Evolutionary conservation across 169 alveolate genomes (phyloP).

Genomic region (Toxoplasma gondii): DNA sequence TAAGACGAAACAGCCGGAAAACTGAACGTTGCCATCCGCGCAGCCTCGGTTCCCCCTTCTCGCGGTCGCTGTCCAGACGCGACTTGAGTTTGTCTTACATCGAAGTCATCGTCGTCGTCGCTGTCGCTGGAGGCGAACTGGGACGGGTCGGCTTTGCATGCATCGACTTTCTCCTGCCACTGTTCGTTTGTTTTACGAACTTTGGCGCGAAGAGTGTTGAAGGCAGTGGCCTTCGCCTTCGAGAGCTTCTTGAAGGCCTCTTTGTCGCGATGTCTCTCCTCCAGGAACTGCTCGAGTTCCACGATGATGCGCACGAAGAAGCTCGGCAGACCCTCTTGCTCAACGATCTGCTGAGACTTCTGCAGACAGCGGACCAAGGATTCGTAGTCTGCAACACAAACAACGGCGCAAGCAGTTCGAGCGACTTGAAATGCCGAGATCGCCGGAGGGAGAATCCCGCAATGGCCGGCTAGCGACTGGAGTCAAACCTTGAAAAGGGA

Average conservation of each 20-base stretch:
- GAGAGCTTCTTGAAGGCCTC: constrained; percentile 71
- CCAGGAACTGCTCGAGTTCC: constrained; percentile 53
- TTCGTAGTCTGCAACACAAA: constrained; percentile 63
- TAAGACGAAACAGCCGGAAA: too few species aligned
- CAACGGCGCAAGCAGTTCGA: neutral
- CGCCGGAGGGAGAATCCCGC: too few species aligned
- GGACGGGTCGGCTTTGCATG: constrained; percentile 66
- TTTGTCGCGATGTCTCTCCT: constrained; percentile 52
- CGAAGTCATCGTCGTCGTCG: constrained; percentile 65
- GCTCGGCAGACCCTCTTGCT: constrained; percentile 68
- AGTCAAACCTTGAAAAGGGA: too few species aligned
- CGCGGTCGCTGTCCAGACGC: too few species aligned
- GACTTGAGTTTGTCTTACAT: too few species aligned
- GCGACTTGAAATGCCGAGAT: too few species aligned
- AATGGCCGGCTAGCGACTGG: too few species aligned
- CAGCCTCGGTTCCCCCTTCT: too few species aligned
- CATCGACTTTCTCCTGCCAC: constrained; percentile 63
- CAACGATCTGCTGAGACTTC: constrained; percentile 66
- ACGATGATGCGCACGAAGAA: constrained; percentile 68
- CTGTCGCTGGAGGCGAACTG: constrained; percentile 60
- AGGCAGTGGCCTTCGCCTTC: constrained; percentile 68
- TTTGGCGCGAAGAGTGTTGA: constrained; percentile 72
- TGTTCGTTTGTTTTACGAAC: constrained; percentile 72
- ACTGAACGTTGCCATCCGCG: too few species aligned
- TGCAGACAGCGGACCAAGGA: constrained; percentile 46